These are phyloP conservation scores for Penicillium glabrum DNA, from an alignment of 2,329 filamentous ascomycete genomes.

Conservation along the genomic window DNA sequence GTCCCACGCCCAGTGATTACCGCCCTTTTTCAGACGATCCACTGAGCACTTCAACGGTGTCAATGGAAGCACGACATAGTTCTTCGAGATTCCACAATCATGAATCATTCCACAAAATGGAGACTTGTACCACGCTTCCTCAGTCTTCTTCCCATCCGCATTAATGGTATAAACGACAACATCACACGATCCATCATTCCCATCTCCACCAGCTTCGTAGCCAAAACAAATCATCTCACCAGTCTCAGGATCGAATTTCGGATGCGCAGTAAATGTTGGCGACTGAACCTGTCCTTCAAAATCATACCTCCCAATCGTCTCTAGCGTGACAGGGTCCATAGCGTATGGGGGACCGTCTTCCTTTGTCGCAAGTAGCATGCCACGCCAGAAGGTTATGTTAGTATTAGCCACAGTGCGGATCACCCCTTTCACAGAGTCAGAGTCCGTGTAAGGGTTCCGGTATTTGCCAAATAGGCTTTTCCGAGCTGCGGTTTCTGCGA, in stretches of 20 bases:
- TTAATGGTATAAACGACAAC: slow-evolving; percentile 51
- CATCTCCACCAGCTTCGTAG: slow-evolving; percentile 41
- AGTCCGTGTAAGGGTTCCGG: slow-evolving; percentile 54
- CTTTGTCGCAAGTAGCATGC: background rate
- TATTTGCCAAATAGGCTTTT: slow-evolving; percentile 55
- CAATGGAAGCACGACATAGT: slow-evolving; percentile 30
- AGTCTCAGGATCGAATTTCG: background rate
- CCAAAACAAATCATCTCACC: background rate
- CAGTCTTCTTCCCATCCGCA: slow-evolving; percentile 43
- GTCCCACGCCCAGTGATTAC: background rate
- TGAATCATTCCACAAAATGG: slow-evolving; percentile 57
- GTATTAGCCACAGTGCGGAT: background rate
- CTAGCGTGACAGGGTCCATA: background rate
- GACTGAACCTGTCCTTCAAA: background rate
- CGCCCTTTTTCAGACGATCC: background rate
- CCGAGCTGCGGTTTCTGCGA: slow-evolving; percentile 38
- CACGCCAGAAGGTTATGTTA: background rate
- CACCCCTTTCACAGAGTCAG: background rate
- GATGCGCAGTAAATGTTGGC: background rate
- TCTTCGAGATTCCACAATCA: slow-evolving; percentile 50
- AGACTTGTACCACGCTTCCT: slow-evolving; percentile 52
- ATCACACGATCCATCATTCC: slow-evolving; percentile 37
- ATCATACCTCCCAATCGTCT: background rate
- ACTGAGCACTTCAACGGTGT: background rate
- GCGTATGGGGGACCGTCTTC: background rate